A percentile compares a stretch with the other conserved stretches of the same genome.
Conservation (phyloP, 495 filamentous ascomycete species). For the Cenococcum geophilum region DNA sequence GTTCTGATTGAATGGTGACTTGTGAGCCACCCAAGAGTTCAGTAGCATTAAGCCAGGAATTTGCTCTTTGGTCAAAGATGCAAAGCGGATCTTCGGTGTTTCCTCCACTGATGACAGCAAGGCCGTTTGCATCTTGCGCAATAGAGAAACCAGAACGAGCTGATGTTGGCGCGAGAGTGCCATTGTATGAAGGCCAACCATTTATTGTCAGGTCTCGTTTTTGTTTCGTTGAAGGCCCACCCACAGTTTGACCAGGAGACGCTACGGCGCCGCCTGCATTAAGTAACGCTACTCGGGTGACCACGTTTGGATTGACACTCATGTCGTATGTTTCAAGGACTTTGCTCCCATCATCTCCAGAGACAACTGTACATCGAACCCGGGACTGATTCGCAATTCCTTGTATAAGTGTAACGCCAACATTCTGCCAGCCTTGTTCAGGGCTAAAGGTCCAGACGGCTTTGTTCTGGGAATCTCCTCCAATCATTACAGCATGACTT, state of each 20-base stretch:
- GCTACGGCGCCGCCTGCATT: slow-evolving; percentile 42
- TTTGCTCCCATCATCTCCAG: slow-evolving; percentile 71
- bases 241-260: slow-evolving; percentile 38
- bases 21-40: slow-evolving; percentile 52
- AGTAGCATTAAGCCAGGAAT: slow-evolving; percentile 75
- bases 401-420: slow-evolving; percentile 54
- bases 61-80: slow-evolving; percentile 74
- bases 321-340: slow-evolving; percentile 78
- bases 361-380: slow-evolving; percentile 57
- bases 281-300: slow-evolving; percentile 59
- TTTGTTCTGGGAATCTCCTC: slow-evolving; percentile 60
- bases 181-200: slow-evolving; percentile 77
- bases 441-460: slow-evolving; percentile 60
- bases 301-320: slow-evolving; percentile 65
- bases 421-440: slow-evolving; percentile 55
- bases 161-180: slow-evolving; percentile 58
- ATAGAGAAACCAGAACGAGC: slow-evolving; percentile 55
- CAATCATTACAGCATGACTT: slow-evolving; percentile 66
- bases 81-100: slow-evolving; percentile 57
- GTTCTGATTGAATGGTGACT: slow-evolving; percentile 33
- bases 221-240: slow-evolving; percentile 36
- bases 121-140: slow-evolving; percentile 50
- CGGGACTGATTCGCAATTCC: slow-evolving; percentile 50
- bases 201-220: slow-evolving; percentile 47
- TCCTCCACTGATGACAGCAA: slow-evolving; percentile 76